Percentiles rank a stretch among this genome's conserved stretches.
These are phyloP conservation scores for Phytophthora cryptogea DNA, from an alignment of 352 stramenopile genomes.

Conservation along the genomic window DNA sequence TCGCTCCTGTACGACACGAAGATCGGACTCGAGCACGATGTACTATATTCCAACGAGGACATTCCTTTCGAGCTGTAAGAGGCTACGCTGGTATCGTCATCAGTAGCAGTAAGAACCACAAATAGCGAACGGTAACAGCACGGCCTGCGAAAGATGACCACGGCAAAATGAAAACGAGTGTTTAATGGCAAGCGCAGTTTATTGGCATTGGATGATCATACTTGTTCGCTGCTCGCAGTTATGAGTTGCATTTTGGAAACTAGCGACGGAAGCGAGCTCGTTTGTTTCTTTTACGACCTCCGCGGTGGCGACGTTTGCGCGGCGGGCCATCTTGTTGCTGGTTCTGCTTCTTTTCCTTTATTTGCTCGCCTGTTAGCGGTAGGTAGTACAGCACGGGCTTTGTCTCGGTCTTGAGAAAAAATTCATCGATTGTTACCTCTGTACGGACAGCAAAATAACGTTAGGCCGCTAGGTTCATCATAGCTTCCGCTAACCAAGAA, in stretches of 20 bases:
- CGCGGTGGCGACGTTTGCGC: conserved; percentile 38
- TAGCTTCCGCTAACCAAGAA: neutral
- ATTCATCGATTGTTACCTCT: conserved; percentile 66
- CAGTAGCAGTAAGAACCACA: conserved; percentile 22
- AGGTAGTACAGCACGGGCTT: conserved; percentile 86
- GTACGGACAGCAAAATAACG: conserved; percentile 10
- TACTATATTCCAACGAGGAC: conserved; percentile 81
- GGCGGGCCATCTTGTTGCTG: conserved; percentile 17
- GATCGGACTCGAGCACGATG: conserved; percentile 78
- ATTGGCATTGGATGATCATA: conserved; percentile 3
- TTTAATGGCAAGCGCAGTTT: conserved; percentile 21
- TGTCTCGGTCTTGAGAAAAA: conserved; percentile 78
- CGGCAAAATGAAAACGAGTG: conserved; percentile 6
- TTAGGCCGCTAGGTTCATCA: conserved; percentile 1
- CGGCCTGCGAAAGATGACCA: conserved; percentile 18
- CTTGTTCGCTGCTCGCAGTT: neutral
- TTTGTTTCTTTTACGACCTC: conserved; percentile 41
- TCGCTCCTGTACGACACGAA: conserved; percentile 87
- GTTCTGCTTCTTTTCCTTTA: conserved; percentile 45
- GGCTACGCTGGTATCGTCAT: conserved; percentile 19
- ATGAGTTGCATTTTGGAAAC: conserved; percentile 4
- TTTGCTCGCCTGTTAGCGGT: conserved; percentile 72
- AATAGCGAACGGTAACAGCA: conserved; percentile 16
- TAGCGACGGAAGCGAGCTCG: conserved; percentile 33
- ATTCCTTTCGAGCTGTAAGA: conserved; percentile 80